phyloP scores from a whole-genome alignment of 805 yeast species.

The Maudiozyma saulgeensis region DNA sequence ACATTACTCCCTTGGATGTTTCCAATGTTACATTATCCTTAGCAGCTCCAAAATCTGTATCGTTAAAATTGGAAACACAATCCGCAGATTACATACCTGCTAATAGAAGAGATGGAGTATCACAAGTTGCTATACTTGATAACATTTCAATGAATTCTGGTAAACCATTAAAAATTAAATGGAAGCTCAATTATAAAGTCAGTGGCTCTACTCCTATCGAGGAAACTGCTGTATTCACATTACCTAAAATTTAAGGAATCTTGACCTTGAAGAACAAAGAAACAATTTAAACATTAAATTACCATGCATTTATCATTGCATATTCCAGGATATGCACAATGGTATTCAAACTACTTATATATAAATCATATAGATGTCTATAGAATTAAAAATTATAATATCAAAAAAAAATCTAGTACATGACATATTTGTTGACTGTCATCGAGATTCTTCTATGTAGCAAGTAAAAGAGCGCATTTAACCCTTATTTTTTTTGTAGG shows the following conservation, averaged over 20 bases:
- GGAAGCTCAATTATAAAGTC: constrained; percentile 52
- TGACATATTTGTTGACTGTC: not conserved
- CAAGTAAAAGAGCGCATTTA: too few species aligned
- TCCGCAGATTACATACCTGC: constrained; percentile 43
- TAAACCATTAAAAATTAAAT: constrained; percentile 51
- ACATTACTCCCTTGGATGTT: constrained; percentile 36
- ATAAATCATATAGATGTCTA: not conserved
- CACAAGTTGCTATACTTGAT: constrained; percentile 35
- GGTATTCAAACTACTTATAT: too few species aligned
- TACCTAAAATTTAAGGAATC: constrained; percentile 18
- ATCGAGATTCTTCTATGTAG: too few species aligned
- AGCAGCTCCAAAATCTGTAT: constrained; percentile 58
- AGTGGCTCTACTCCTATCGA: constrained; percentile 37
- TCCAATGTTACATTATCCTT: constrained; percentile 46
- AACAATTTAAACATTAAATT: too few species aligned
- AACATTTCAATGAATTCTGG: constrained; percentile 25
- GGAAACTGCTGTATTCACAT: constrained; percentile 45
- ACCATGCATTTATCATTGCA: too few species aligned
- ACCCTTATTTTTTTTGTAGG: too few species aligned
- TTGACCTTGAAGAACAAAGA: too few species aligned
- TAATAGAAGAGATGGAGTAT: constrained; percentile 37
- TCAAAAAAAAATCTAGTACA: not conserved
- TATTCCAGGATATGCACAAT: too few species aligned
- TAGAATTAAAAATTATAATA: not conserved
- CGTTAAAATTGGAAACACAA: constrained; percentile 50